These are phyloP conservation scores for Phanerodontia chrysosporium DNA, from an alignment of 768 basidiomycete genomes.

Conservation along the genomic window DNA sequence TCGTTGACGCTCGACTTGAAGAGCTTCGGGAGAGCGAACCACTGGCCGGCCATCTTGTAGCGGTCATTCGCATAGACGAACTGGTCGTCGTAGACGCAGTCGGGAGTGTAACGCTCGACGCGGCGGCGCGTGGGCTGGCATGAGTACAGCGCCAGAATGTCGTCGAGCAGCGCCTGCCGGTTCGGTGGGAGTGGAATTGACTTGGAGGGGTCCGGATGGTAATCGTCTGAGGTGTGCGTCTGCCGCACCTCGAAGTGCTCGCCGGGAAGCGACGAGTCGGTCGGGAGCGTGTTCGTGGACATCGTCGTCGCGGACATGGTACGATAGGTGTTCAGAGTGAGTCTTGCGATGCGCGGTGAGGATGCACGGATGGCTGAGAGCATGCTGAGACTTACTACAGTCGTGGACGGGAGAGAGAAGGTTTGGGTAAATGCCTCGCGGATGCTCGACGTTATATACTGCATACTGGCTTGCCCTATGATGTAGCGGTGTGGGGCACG, in stretches of 20 bases:
- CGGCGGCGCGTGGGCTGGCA: constrained; percentile 35
- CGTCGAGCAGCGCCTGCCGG: constrained; percentile 35
- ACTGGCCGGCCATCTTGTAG: constrained; percentile 38
- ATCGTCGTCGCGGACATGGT: background rate
- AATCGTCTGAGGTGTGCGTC: constrained; percentile 28
- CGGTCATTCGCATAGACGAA: constrained; percentile 39
- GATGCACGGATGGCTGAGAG: background rate
- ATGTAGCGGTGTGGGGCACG: background rate
- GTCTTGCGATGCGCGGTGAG: background rate
- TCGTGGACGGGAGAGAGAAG: background rate
- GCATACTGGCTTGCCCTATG: background rate
- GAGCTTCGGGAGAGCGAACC: constrained; percentile 37
- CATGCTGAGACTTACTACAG: background rate
- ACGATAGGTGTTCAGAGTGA: background rate
- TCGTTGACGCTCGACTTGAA: constrained; percentile 33
- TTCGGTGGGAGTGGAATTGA: constrained; percentile 34
- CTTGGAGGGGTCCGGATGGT: constrained; percentile 31
- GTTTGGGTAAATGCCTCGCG: no score
- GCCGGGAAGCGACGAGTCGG: constrained; percentile 29
- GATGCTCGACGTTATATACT: background rate
- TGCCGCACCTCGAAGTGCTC: constrained; percentile 36
- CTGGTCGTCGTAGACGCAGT: constrained; percentile 31
- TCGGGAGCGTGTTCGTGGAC: constrained; percentile 14
- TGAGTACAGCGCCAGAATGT: constrained; percentile 37
- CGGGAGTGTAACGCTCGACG: constrained; percentile 33